These are phyloP conservation scores for Brasenia schreberi DNA, from an alignment of 164 flowering plant genomes.

Conservation along the genomic window DNA sequence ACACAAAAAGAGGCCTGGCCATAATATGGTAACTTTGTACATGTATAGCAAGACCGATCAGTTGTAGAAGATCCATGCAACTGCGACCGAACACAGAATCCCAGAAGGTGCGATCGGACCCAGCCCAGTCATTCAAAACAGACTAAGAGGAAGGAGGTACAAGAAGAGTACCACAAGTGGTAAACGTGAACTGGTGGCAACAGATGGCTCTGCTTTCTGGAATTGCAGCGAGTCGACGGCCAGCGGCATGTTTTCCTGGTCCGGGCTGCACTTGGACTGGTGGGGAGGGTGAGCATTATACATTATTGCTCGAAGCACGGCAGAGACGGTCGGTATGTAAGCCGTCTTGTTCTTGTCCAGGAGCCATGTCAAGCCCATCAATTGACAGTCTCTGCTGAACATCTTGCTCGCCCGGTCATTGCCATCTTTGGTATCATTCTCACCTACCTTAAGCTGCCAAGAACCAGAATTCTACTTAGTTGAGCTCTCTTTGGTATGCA, in stretches of 20 bases:
- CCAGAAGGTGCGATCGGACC: too few relatives aligned
- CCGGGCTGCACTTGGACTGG: conserved; percentile 73
- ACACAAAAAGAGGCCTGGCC: not conserved
- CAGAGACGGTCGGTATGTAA: conserved; percentile 95
- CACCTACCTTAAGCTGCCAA: conserved; percentile 40
- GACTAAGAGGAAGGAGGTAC: not conserved
- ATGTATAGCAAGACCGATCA: not conserved
- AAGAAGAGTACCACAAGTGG: conserved; percentile 33
- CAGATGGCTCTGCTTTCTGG: conserved; percentile 27
- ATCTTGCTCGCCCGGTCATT: conserved; percentile 62
- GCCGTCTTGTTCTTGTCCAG: conserved; percentile 84
- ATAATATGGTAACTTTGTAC: not conserved
- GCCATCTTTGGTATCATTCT: conserved; percentile 22
- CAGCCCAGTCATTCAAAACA: not conserved
- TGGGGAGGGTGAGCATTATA: conserved; percentile 80
- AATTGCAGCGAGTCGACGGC: conserved; percentile 94
- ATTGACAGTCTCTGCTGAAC: conserved; percentile 75
- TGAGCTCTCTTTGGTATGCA: not conserved
- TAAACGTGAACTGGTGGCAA: conserved; percentile 6
- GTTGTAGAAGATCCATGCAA: not conserved
- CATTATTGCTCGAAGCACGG: conserved; percentile 92
- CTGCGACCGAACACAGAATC: not conserved
- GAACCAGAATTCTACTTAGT: not conserved
- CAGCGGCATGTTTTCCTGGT: conserved; percentile 98
- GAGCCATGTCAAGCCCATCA: conserved; percentile 98